Percentiles rank a stretch among this genome's conserved stretches.
phyloP scores from a whole-genome alignment of 805 yeast species.

The Danielozyma ontarioensis region DNA sequence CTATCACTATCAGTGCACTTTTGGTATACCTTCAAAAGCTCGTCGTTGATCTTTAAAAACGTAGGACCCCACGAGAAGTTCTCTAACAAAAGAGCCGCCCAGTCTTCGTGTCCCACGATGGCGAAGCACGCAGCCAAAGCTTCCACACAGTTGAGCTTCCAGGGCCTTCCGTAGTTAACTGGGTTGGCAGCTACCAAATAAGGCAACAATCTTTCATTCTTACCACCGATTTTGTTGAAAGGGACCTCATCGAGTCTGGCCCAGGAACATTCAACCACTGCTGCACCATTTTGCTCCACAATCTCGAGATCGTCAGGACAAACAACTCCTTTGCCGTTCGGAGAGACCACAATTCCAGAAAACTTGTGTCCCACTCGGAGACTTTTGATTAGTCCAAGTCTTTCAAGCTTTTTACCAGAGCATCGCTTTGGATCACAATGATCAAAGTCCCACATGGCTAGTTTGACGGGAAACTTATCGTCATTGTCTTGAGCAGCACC shows the following conservation, averaged over 20 bases:
- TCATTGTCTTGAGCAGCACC: slow-evolving; percentile 16
- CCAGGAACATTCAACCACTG: slow-evolving; percentile 99
- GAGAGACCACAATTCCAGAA: slow-evolving; percentile 85
- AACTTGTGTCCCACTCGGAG: slow-evolving; percentile 91
- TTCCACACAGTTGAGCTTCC: slow-evolving; percentile 94
- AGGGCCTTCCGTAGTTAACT: slow-evolving; percentile 93
- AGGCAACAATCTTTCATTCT: slow-evolving; percentile 80
- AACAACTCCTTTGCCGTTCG: slow-evolving; percentile 85
- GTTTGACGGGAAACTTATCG: slow-evolving; percentile 64
- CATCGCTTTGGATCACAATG: slow-evolving; percentile 98
- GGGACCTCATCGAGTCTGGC: slow-evolving; percentile 98
- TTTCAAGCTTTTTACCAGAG: slow-evolving; percentile 88
- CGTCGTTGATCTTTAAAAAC: slow-evolving; percentile 77
- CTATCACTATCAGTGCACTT: slow-evolving; percentile 78
- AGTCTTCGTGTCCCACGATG: slow-evolving; percentile 83
- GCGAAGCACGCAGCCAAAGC: slow-evolving; percentile 97
- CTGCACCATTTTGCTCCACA: slow-evolving; percentile 82
- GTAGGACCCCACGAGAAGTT: slow-evolving; percentile 94
- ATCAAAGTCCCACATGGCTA: slow-evolving; percentile 99
- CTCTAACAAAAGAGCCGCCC: slow-evolving; percentile 74
- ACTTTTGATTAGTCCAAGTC: slow-evolving; percentile 76
- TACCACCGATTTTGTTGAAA: slow-evolving; percentile 86
- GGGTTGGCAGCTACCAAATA: slow-evolving; percentile 95
- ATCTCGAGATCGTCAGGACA: slow-evolving; percentile 80
- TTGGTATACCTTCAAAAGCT: slow-evolving; percentile 67